phyloP scores from a whole-genome alignment of 2,329 filamentous ascomycete species.

The Diplodia sapinea region DNA sequence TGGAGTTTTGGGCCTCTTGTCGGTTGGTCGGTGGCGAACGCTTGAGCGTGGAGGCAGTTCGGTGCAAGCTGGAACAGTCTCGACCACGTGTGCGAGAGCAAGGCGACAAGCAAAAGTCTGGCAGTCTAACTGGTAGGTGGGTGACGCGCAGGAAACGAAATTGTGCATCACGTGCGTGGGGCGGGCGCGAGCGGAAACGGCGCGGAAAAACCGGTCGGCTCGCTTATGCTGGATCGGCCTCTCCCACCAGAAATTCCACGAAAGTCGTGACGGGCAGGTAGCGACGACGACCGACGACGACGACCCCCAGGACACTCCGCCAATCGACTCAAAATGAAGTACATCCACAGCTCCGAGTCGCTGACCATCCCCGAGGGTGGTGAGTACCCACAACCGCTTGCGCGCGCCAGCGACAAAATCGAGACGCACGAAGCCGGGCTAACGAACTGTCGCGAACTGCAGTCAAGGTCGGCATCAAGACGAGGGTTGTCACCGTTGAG shows the following conservation, averaged over 20 bases:
- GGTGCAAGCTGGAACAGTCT: background rate
- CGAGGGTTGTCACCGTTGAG: slow-evolving; percentile 94
- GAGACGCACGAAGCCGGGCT: slow-evolving; percentile 27
- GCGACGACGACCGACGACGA: slow-evolving; percentile 32
- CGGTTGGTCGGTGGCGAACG: background rate
- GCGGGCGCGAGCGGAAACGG: background rate
- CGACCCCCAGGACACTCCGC: slow-evolving; percentile 38
- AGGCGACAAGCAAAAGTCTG: background rate
- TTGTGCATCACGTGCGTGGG: slow-evolving; percentile 14
- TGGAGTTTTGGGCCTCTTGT: background rate
- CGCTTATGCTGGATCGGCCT: slow-evolving; percentile 25
- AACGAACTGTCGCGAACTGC: slow-evolving; percentile 40
- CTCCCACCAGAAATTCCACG: slow-evolving; percentile 29
- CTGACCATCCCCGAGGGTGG: slow-evolving; percentile 95
- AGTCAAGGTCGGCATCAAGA: slow-evolving; percentile 99
- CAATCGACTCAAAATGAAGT: slow-evolving; percentile 82
- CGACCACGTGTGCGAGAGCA: background rate
- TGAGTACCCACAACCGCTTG: slow-evolving; percentile 62
- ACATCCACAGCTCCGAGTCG: slow-evolving; percentile 98
- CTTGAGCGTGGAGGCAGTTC: background rate
- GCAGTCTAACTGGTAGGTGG: background rate
- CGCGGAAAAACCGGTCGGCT: slow-evolving; percentile 26
- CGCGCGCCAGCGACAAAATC: slow-evolving; percentile 36
- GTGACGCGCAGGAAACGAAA: background rate
- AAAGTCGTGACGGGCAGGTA: slow-evolving; percentile 24